Base-by-base conservation (phyloP, 352 stramenopile species). In the Globisporangium yorkense region DNA sequence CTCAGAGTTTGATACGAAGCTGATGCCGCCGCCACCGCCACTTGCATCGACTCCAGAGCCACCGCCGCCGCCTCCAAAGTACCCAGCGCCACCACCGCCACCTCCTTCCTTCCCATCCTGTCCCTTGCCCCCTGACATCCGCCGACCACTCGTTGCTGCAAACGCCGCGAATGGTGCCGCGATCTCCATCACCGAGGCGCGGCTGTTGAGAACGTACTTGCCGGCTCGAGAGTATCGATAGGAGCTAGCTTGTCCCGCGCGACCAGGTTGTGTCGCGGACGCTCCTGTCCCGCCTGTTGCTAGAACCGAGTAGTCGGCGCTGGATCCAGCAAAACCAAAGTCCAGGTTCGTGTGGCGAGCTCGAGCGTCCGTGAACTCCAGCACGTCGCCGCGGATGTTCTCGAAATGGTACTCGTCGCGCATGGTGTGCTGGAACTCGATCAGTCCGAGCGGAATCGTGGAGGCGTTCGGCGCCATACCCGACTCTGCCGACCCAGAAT, bases 61-160 rank as follows among this genome's bases (percentile, higher is more conserved):
- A 29, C 84, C 84, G 5, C 81, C 78, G 43, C 83, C 87, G 3
- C 87, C 87, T 7, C 87, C 87, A 58, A 75, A 94, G 51, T 73
- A 91, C 1, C 87, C 87, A 3, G 72, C 79, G 0, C 87, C 87
- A 43, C 84, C 87, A 5, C 87, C 87, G 5, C 87, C 87, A n/a
- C 87, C 84, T 13, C 66, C 80, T 57, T 92, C 77, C 54, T 86
- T 84, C 1, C 87, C 84, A 43, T 89, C 79, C 59, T 89, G 78
- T 4, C 84, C 87, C 20, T 78, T 75, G 3, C 87, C 87, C 3
- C 87, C 79, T 5, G 47, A 47, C 21, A 63, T 21, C 33, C 57
- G 58, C 46, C 68, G 70, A 9, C 80, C 78, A 16, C 64, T 66
- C 4, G 80, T 75, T 13, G 83, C 78, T 29, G 56, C 57, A 8